A percentile compares a stretch with the other conserved stretches of the same genome.
Conservation (phyloP, 768 basidiomycete genomes). For the Collybia nuda region DNA sequence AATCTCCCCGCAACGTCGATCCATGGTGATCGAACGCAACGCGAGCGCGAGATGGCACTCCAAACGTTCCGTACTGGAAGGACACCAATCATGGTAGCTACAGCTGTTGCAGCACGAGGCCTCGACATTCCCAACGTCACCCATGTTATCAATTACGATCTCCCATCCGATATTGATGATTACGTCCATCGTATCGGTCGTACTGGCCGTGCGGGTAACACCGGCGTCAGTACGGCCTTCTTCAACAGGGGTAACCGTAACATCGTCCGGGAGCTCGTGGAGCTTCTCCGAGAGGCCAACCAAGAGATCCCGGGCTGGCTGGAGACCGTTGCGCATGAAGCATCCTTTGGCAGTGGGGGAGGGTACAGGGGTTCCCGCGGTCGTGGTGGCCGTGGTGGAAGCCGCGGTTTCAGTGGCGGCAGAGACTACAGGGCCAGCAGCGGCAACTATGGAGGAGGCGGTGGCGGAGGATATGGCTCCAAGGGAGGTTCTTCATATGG, state of each 20-base stretch:
- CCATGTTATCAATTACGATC: slow-evolving; percentile 97
- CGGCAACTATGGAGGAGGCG: slow-evolving; percentile 27
- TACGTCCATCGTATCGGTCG: slow-evolving; percentile 98
- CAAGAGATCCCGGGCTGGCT: slow-evolving; percentile 94
- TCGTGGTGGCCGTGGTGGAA: slow-evolving; percentile 57
- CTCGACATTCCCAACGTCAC: slow-evolving; percentile 99
- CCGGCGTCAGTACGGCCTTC: slow-evolving; percentile 93
- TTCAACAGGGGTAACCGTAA: slow-evolving; percentile 92
- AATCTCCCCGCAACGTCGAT: slow-evolving; percentile 92
- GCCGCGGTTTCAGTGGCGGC: slow-evolving; percentile 45
- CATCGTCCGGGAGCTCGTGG: slow-evolving; percentile 89
- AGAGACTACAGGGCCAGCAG: slow-evolving; percentile 46
- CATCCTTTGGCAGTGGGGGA: slow-evolving; percentile 63
- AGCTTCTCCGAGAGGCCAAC: slow-evolving; percentile 93
- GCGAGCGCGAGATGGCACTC: slow-evolving; percentile 94
- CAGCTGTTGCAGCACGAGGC: slow-evolving; percentile 98
- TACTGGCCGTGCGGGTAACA: slow-evolving; percentile 98
- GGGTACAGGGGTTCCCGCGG: slow-evolving; percentile 52
- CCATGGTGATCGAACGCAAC: slow-evolving; percentile 96
- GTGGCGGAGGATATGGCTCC: slow-evolving; percentile 21
- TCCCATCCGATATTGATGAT: slow-evolving; percentile 97
- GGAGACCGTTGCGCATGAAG: slow-evolving; percentile 81
- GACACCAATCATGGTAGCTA: slow-evolving; percentile 96
- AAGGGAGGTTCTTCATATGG: slow-evolving; percentile 25
- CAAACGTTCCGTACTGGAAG: slow-evolving; percentile 94